Conservation (phyloP, 2,329 filamentous ascomycete species). For the Xylariaceae sp. region DNA sequence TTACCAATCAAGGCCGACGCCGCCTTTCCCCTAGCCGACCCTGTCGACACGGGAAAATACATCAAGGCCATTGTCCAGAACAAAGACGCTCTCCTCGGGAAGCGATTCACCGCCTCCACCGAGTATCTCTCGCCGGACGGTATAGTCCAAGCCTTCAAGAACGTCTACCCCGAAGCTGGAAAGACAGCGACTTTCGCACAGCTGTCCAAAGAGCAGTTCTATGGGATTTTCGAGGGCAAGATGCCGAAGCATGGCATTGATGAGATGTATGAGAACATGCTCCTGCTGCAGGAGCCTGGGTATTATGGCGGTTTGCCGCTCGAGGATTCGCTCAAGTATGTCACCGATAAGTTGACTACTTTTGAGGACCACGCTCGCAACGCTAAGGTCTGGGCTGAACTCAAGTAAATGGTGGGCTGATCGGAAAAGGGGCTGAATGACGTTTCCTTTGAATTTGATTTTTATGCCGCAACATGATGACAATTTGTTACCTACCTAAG, state of each 20-base stretch:
- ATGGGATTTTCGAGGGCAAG: constrained; percentile 33
- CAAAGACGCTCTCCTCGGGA: constrained; percentile 37
- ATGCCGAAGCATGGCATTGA: constrained; percentile 39
- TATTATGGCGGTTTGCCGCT: constrained; percentile 47
- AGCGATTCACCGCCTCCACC: constrained; percentile 40
- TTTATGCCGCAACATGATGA: too few species aligned
- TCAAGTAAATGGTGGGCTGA: constrained; percentile 29
- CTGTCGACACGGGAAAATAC: constrained; percentile 37
- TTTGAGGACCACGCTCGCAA: constrained; percentile 39
- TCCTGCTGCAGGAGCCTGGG: constrained; percentile 47
- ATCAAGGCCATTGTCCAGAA: constrained; percentile 35
- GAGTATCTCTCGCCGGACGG: constrained; percentile 38
- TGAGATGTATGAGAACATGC: constrained; percentile 52
- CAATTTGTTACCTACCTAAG: too few species aligned
- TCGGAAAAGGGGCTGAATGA: too few species aligned
- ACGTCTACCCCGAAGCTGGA: constrained; percentile 36
- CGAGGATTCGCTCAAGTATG: constrained; percentile 34
- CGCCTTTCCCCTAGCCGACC: constrained; percentile 35
- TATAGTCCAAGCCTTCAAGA: constrained; percentile 38
- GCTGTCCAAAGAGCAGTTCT: constrained; percentile 40
- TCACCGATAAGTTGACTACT: constrained; percentile 38
- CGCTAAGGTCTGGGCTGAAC: constrained; percentile 31
- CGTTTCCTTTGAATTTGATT: too few species aligned
- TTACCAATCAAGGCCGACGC: constrained; percentile 30
- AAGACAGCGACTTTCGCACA: constrained; percentile 34